phyloP scores from a whole-genome alignment of 2,329 filamentous ascomycete species.

The Penicillium sp. region DNA sequence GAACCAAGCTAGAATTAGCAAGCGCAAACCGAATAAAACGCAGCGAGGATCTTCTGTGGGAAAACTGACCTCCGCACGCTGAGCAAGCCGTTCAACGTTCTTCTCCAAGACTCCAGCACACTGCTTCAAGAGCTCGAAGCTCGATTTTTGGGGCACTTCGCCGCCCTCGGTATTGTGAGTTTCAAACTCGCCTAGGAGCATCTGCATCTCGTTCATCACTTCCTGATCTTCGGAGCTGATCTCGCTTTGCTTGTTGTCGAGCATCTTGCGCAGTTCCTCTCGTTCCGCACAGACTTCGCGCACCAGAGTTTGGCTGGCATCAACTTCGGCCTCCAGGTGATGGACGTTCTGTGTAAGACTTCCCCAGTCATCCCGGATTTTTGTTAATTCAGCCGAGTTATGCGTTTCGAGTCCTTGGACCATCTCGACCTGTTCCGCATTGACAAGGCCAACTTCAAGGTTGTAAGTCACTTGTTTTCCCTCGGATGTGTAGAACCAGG shows the following conservation, averaged over 20 bases:
- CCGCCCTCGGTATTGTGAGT: slow-evolving; percentile 33
- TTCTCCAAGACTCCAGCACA: slow-evolving; percentile 58
- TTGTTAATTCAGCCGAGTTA: slow-evolving; percentile 34
- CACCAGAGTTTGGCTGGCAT: slow-evolving; percentile 39
- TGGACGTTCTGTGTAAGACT: slow-evolving; percentile 34
- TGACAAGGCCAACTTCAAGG: slow-evolving; percentile 33
- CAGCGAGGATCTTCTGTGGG: neutral
- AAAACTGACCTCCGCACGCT: slow-evolving; percentile 43
- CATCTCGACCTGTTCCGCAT: slow-evolving; percentile 40
- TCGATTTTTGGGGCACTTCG: slow-evolving; percentile 36
- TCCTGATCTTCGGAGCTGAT: slow-evolving; percentile 43
- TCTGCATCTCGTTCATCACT: slow-evolving; percentile 43
- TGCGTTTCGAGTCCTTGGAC: slow-evolving; percentile 38
- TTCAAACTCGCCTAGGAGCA: slow-evolving; percentile 41
- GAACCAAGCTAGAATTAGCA: slow-evolving; percentile 13
- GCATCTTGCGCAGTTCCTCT: slow-evolving; percentile 39
- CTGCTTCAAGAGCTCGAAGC: slow-evolving; percentile 41
- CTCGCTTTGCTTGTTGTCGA: slow-evolving; percentile 40
- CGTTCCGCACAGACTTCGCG: slow-evolving; percentile 40
- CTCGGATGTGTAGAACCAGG: neutral
- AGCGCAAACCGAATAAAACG: neutral
- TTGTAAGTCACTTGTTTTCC: slow-evolving; percentile 20
- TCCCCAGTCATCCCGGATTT: slow-evolving; percentile 37
- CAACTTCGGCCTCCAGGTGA: slow-evolving; percentile 40
- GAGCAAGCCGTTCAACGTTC: slow-evolving; percentile 44